Evolutionary conservation across 805 yeast species (phyloP).

Genomic region (Scheffersomyces lignosus): DNA sequence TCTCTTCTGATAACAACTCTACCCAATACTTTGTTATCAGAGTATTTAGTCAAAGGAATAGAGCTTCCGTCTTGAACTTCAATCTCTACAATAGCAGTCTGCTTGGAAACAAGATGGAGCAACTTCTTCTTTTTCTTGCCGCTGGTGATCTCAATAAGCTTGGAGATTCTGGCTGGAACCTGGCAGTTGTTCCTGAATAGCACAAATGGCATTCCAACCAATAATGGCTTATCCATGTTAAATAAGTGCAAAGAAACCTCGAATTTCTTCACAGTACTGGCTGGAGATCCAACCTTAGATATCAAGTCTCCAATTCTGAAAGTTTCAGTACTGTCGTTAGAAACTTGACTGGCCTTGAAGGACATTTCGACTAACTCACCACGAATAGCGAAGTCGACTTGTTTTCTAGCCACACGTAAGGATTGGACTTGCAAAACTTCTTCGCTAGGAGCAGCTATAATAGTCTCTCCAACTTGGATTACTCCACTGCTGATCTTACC

Average conservation of each 20-base stretch:
- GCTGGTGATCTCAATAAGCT: constrained; percentile 34
- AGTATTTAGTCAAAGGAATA: constrained; percentile 53
- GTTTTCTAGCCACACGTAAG: constrained; percentile 29
- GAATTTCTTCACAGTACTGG: constrained; percentile 28
- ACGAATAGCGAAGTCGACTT: constrained; percentile 54
- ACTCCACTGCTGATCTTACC: constrained; percentile 72
- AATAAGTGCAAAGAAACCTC: constrained; percentile 32
- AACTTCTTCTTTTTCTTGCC: constrained; percentile 24
- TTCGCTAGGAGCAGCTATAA: constrained; percentile 55
- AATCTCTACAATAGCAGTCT: constrained; percentile 58
- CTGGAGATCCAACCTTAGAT: constrained; percentile 23
- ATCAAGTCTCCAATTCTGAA: constrained; percentile 61
- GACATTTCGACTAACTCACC: constrained; percentile 59
- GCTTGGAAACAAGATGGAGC: constrained; percentile 60
- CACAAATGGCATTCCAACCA: constrained; percentile 78
- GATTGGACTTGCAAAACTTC: constrained; percentile 45
- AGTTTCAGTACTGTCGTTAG: constrained; percentile 53
- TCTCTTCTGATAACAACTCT: constrained; percentile 69
- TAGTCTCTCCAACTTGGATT: constrained; percentile 69
- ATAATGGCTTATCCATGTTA: constrained; percentile 61
- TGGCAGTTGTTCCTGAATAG: constrained; percentile 75
- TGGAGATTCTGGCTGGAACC: constrained; percentile 64
- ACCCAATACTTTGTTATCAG: constrained; percentile 54
- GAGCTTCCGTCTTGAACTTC: constrained; percentile 47
- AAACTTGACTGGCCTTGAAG: constrained; percentile 46